Percentiles rank a stretch among this genome's conserved stretches.
phyloP scores from a whole-genome alignment of 495 filamentous ascomycete species.

The Penicillium cinerascens region DNA sequence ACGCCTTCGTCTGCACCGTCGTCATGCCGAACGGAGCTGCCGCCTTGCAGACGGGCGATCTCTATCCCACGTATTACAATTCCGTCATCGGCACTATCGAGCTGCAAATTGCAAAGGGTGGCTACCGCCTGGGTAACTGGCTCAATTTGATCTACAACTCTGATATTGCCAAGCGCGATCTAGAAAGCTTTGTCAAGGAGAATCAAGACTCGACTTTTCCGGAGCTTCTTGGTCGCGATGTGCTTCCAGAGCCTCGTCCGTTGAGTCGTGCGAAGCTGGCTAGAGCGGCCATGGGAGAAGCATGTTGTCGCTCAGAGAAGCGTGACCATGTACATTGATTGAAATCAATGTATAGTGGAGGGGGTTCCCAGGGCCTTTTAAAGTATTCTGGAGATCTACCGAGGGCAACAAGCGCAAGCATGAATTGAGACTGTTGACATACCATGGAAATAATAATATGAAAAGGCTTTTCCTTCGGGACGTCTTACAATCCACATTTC shows the following conservation, averaged over 20 bases:
- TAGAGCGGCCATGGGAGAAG: conserved; percentile 23
- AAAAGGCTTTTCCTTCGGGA: no score
- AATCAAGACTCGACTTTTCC: background rate
- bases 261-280: conserved; percentile 20
- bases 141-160: conserved; percentile 21
- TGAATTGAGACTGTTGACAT: background rate
- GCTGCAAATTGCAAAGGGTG: conserved; percentile 69
- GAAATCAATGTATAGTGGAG: background rate
- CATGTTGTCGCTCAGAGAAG: conserved; percentile 15
- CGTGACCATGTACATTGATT: conserved; percentile 7
- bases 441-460: background rate
- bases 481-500: no score
- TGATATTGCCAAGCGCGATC: conserved; percentile 14
- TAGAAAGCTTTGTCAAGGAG: conserved; percentile 3
- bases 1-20: conserved; percentile 52
- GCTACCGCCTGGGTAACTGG: conserved; percentile 57
- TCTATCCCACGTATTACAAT: conserved; percentile 46
- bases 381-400: background rate
- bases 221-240: conserved; percentile 5
- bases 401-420: no score
- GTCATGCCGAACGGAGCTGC: conserved; percentile 40
- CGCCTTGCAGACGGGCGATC: conserved; percentile 24
- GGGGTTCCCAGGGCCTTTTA: background rate
- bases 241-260: conserved; percentile 9
- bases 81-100: conserved; percentile 63